Evolutionary conservation across 2,329 filamentous ascomycete species (phyloP).

Genomic region (Exophiala sideris): DNA sequence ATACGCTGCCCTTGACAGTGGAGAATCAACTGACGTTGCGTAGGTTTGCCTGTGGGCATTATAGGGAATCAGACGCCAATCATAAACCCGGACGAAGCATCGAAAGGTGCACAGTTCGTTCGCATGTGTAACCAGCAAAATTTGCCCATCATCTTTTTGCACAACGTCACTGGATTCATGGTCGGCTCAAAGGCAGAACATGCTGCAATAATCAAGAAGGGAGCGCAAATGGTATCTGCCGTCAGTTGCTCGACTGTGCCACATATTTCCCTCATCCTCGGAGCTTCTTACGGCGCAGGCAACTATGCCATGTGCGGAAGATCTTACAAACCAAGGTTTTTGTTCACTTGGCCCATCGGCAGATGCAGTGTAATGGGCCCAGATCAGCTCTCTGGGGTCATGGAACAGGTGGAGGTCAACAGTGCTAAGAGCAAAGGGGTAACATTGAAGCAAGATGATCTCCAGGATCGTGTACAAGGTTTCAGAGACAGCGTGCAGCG

Average conservation of each 20-base stretch:
- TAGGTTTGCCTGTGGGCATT: conserved; percentile 39
- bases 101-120: conserved; percentile 44
- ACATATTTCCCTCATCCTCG: conserved; percentile 45
- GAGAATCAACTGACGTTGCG: background rate
- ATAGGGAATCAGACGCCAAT: conserved; percentile 42
- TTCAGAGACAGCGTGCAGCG: conserved; percentile 31
- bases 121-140: conserved; percentile 44
- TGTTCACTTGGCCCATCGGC: conserved; percentile 43
- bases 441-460: conserved; percentile 27
- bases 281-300: conserved; percentile 46
- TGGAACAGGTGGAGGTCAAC: conserved; percentile 35
- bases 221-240: conserved; percentile 46
- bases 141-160: conserved; percentile 44
- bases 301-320: conserved; percentile 49
- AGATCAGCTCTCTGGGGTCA: conserved; percentile 41
- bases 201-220: conserved; percentile 44
- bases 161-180: conserved; percentile 51
- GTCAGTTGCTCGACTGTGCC: conserved; percentile 45
- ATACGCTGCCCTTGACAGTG: background rate
- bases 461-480: conserved; percentile 28
- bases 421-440: conserved; percentile 30
- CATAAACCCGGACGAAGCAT: conserved; percentile 41
- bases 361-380: conserved; percentile 43
- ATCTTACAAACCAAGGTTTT: conserved; percentile 41
- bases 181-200: conserved; percentile 46